Base-by-base conservation (phyloP, 2,329 filamentous ascomycete genomes). In the Sarocladium kiliense region DNA sequence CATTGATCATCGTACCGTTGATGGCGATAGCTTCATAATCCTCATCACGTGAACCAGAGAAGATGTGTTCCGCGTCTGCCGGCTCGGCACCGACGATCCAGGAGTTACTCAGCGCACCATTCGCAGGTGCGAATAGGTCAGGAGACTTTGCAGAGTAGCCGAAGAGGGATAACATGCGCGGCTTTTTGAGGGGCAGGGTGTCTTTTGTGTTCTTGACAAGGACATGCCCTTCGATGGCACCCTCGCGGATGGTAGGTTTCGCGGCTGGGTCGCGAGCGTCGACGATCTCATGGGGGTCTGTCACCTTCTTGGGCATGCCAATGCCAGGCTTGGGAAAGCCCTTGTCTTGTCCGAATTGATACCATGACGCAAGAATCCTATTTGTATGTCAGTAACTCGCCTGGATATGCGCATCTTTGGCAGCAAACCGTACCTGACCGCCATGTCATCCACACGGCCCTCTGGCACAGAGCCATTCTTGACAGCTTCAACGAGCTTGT, bases 151-250 rank as follows among this genome's bases (percentile, higher is more conserved):
- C 79, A 11, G 84, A 84, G 63, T 86, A 87, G 25, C 84, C 80
- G 61, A 81, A 85, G n/a, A 87, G 60, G 1, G 83, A 81, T 42
- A 88, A 59, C 58, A 79, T 61, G 57, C 73, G 69, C 2, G 77
- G 77, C 11, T 73, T 66, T 9, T 73, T 72, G 0, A 87, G 66
- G 0, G 84, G 84, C 1, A 87, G 72, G 0, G 79, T 70, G 14
- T 71, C 72, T 41, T 80, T 78, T 37, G 64, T 68, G 63, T 87
- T 87, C 65, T 87, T 87, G 27, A 87, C 74, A 0, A 87, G 73
- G 1, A 87, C 84, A 54, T 85, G 82, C 3, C 84, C 82, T 61
- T 86, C 82, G 3, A 84, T 70, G 1, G 82, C 83, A 3, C 81
- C 79, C n/a, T 81, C 71, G 0, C 85, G 63, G 0, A 84, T 65